Base-by-base conservation (phyloP, 2,329 filamentous ascomycete species). In the Penicillium psychrosexuale region DNA sequence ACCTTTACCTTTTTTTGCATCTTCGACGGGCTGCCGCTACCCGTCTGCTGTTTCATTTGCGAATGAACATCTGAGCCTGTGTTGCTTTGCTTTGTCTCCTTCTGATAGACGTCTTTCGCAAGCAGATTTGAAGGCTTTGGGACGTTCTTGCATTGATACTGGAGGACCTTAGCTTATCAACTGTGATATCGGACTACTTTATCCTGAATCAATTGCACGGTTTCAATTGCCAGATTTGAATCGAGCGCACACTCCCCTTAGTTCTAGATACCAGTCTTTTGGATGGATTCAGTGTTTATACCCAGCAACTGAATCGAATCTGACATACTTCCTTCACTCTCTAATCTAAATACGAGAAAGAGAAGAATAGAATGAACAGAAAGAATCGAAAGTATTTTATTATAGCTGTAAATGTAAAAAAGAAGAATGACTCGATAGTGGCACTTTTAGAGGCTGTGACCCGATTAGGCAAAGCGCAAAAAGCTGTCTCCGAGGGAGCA, bases 381-480 rank as follows among this genome's bases (percentile, higher is more conserved):
- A n/a, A 22, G 22, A 38, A 13, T 2, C 9, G 3, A 47, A 12
- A 7, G 2, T 1, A 47, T 49, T 12, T 17, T 2, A 24, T 42
- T 17, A 13, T 5, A 27, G 5, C 5, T 44, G 40, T 51, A 47
- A 38, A 47, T 17, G 24, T 37, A 45, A 51, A 55, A 3, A 12
- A 46, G 6, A 27, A 2, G 6, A 27, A 2, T n/a, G 17, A 48
- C 5, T 40, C 40, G 46, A 19, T 42, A 39, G n/a, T 31, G 12
- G 49, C 28, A 44, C 31, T 38, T 28, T 28, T 40, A 49, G 13
- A 38, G 51, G 33, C 47, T 44, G 43, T 54, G 42, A 24, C 61
- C 61, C 59, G 31, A 65, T 60, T 62, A 64, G 63, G 63, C 34
- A 57, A 64, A 63, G 62, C 55, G 62, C 56, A 58, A 61, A 64